A percentile compares a stretch with the other conserved stretches of the same genome.
Conservation (phyloP, 352 stramenopile species). For the Labyrinthula sp. region DNA sequence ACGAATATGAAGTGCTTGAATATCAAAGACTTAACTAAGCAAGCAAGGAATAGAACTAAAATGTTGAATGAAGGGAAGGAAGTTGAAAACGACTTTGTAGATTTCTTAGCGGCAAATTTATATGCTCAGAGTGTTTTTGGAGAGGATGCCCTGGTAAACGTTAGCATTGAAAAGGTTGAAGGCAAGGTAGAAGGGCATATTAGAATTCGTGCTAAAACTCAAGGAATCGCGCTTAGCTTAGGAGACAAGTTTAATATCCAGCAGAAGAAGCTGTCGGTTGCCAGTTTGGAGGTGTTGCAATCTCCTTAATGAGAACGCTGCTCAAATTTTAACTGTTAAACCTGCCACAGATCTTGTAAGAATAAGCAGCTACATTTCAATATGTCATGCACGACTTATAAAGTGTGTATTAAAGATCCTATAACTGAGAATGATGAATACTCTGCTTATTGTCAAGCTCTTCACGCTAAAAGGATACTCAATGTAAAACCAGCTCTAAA, state of each 20-base stretch:
- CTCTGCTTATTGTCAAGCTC: too few relatives aligned
- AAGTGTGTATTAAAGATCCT: too few relatives aligned
- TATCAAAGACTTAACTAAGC: constrained; percentile 31
- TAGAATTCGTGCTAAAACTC: constrained; percentile 97
- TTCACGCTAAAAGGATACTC: too few relatives aligned
- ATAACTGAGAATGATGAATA: too few relatives aligned
- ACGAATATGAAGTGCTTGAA: constrained; percentile 96
- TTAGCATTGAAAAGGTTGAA: constrained; percentile 96
- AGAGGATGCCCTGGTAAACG: constrained; percentile 96
- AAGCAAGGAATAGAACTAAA: constrained; percentile 21
- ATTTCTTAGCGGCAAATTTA: constrained; percentile 74
- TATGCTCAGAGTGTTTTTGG: constrained; percentile 66
- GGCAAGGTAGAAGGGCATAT: constrained; percentile 92
- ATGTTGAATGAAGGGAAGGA: constrained; percentile 17
- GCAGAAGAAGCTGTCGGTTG: too few relatives aligned
- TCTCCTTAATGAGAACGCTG: too few relatives aligned
- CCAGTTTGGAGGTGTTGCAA: too few relatives aligned
- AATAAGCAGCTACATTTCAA: too few relatives aligned
- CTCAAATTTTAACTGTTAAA: too few relatives aligned
- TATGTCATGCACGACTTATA: too few relatives aligned
- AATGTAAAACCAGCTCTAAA: too few relatives aligned
- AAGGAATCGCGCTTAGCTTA: constrained; percentile 95
- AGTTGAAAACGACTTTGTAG: constrained; percentile 53
- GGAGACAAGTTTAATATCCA: constrained; percentile 80
- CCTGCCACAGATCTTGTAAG: too few relatives aligned